Percentiles rank a stretch among this genome's conserved stretches.
These are phyloP conservation scores for Ganoderma leucocontextum DNA, from an alignment of 1,284 basidiomycete genomes.

Conservation along the genomic window DNA sequence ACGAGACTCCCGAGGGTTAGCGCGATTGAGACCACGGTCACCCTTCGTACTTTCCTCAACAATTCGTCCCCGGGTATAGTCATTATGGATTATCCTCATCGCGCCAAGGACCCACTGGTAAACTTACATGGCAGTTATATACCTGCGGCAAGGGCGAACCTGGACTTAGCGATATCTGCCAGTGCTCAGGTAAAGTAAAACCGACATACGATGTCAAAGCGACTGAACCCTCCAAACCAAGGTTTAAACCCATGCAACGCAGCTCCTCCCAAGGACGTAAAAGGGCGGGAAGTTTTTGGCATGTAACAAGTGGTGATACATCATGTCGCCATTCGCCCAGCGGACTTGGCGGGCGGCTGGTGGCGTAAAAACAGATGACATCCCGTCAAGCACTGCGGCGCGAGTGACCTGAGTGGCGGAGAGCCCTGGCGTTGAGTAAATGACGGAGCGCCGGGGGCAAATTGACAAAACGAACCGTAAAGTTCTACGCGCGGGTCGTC, in stretches of 20 bases:
- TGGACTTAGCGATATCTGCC: neutral
- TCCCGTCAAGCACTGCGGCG: neutral
- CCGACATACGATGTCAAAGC: neutral
- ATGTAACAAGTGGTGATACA: neutral
- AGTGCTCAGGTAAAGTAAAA: neutral
- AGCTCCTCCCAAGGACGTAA: neutral
- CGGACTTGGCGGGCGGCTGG: constrained; percentile 5
- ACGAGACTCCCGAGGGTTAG: neutral
- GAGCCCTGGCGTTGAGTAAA: neutral
- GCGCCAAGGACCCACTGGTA: neutral
- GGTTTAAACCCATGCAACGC: neutral
- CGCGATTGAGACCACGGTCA: neutral
- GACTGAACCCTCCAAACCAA: neutral
- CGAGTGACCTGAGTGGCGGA: too few species aligned
- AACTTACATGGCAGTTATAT: neutral
- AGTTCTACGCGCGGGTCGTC: neutral
- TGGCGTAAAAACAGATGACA: neutral
- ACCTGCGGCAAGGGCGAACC: neutral
- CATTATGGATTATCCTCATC: neutral
- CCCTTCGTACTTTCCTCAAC: neutral
- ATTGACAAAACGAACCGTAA: constrained; percentile 2
- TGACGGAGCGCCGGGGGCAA: neutral
- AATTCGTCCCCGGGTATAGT: neutral
- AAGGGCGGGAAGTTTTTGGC: neutral
- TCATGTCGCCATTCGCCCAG: neutral